phyloP scores from a whole-genome alignment of 768 basidiomycete genomes.

The Suillus placidus region DNA sequence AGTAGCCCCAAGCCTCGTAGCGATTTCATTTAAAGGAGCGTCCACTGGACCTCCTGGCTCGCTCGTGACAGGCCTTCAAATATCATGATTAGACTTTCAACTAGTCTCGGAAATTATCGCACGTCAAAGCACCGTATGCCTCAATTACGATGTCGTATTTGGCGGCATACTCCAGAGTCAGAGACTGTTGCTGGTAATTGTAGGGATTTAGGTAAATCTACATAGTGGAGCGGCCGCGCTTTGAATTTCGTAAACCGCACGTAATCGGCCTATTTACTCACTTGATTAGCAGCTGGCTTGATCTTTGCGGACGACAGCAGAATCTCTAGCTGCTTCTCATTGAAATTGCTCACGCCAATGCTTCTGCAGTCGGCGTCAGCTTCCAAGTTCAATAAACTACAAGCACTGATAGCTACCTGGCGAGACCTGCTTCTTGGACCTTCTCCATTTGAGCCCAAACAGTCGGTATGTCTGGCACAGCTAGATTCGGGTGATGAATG shows the following conservation, averaged over 20 bases:
- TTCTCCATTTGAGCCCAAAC: conserved; percentile 68
- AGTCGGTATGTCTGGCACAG: conserved; percentile 59
- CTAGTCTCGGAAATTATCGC: conserved; percentile 21
- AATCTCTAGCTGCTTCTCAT: conserved; percentile 53
- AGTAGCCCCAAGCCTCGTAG: conserved; percentile 50
- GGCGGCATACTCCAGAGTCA: conserved; percentile 59
- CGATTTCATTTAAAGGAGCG: conserved; percentile 55
- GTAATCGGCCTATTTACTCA: conserved; percentile 23
- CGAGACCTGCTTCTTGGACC: conserved; percentile 54
- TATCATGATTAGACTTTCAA: conserved; percentile 3
- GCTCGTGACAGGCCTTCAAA: conserved; percentile 56
- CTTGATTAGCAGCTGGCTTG: conserved; percentile 72
- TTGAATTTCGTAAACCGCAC: not conserved
- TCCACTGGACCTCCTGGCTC: conserved; percentile 67
- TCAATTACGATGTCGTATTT: conserved; percentile 67
- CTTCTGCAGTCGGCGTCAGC: conserved; percentile 43
- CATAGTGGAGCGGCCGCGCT: not conserved
- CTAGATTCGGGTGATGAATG: conserved; percentile 59
- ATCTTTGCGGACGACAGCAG: conserved; percentile 62
- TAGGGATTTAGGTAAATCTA: conserved; percentile 77
- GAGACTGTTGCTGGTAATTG: conserved; percentile 53
- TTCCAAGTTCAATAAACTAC: not conserved
- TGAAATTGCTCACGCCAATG: conserved; percentile 76
- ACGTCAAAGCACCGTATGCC: conserved; percentile 72
- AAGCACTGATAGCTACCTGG: conserved; percentile 43